A percentile compares a stretch with the other conserved stretches of the same genome.
Evolutionary conservation across 352 stramenopile species (phyloP).

Genomic region (Globisporangium irregulare): DNA sequence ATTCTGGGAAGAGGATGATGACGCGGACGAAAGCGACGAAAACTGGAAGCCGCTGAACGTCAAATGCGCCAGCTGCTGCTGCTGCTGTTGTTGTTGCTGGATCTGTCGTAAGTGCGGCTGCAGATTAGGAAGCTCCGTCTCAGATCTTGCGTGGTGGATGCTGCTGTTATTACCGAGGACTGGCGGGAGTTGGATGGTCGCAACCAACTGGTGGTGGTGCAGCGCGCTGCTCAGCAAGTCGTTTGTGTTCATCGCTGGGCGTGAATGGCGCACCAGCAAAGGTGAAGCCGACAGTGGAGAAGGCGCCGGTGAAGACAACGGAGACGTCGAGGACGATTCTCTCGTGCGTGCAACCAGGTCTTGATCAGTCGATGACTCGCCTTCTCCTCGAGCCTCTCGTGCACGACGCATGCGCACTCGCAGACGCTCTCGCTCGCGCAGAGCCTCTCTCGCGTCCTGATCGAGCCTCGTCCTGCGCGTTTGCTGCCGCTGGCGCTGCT

Average conservation of each 20-base stretch:
- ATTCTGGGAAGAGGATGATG: constrained; percentile 10
- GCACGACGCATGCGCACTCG: constrained; percentile 36
- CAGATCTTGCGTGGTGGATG: background rate
- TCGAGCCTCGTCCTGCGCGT: constrained; percentile 42
- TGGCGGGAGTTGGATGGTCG: constrained; percentile 14
- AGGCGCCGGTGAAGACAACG: background rate
- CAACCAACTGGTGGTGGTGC: background rate
- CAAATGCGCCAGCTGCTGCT: background rate
- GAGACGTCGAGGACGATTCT: background rate
- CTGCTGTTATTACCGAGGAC: constrained; percentile 15
- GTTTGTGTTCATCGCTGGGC: constrained; percentile 13
- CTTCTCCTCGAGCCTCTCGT: constrained; percentile 16
- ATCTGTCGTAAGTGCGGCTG: constrained; percentile 22
- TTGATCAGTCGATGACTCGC: background rate
- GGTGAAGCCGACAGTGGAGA: constrained; percentile 1
- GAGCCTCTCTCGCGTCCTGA: constrained; percentile 28
- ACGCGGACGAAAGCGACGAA: constrained; percentile 26
- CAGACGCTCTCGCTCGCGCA: constrained; percentile 47
- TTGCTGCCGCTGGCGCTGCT: constrained; percentile 45
- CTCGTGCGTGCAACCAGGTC: background rate
- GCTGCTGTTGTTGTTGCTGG: constrained; percentile 14
- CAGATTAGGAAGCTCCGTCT: constrained; percentile 22
- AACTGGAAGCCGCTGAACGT: constrained; percentile 32
- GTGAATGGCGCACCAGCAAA: background rate
- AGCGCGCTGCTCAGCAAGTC: constrained; percentile 11